A percentile compares a stretch with the other conserved stretches of the same genome.
phyloP scores from a whole-genome alignment of 768 basidiomycete species.

The Podaxis carcinomalis region DNA sequence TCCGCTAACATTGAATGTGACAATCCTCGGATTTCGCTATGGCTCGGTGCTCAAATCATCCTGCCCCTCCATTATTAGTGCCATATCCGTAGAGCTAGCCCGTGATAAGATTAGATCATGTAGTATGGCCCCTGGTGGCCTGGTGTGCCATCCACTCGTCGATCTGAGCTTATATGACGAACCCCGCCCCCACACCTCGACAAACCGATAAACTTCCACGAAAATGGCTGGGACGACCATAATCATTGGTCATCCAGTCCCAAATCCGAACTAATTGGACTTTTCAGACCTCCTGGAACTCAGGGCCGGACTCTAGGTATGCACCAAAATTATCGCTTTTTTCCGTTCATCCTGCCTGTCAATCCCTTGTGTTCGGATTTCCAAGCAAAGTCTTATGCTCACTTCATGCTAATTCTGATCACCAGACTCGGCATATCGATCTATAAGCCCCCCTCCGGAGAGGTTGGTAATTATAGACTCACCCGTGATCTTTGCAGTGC shows the following conservation, averaged over 20 bases:
- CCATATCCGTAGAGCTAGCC: not conserved
- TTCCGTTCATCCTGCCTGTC: not conserved
- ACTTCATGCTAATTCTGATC: not conserved
- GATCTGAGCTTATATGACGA: too few relatives aligned
- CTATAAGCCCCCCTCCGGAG: not conserved
- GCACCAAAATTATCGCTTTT: not conserved
- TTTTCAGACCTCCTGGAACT: too few relatives aligned
- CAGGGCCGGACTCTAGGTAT: too few relatives aligned
- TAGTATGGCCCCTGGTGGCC: too few relatives aligned
- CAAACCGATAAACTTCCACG: too few relatives aligned
- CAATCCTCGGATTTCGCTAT: slow-evolving; percentile 2
- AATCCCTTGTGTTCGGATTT: not conserved
- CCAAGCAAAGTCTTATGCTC: not conserved
- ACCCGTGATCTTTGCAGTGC: not conserved
- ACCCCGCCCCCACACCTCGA: too few relatives aligned
- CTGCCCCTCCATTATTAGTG: not conserved
- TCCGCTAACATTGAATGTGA: not conserved
- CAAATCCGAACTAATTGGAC: too few relatives aligned
- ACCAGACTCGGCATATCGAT: not conserved
- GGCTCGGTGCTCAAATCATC: not conserved
- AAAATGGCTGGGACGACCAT: too few relatives aligned
- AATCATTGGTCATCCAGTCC: too few relatives aligned
- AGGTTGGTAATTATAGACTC: not conserved
- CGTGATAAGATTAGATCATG: not conserved
- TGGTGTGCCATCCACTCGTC: too few relatives aligned